Percentiles rank a stretch among this genome's conserved stretches.
Conservation (phyloP, 805 yeast species). For the Metschnikowia noctiluminum region DNA sequence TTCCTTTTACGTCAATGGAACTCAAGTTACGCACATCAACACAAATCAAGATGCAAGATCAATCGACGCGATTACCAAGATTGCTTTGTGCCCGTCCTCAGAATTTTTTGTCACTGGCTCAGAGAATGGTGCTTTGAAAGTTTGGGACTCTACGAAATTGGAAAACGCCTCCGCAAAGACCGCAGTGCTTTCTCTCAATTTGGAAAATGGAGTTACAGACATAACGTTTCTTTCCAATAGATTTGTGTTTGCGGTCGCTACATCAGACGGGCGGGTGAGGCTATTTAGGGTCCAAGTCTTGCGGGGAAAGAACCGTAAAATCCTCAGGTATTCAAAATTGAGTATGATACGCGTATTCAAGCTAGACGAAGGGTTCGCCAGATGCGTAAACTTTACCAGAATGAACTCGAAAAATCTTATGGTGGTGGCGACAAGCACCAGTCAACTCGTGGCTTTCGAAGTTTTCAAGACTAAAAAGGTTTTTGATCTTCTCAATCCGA, state of each 20-base stretch:
- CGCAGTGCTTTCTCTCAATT: constrained; percentile 31
- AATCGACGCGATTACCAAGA: constrained; percentile 45
- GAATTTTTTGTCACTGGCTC: constrained; percentile 76
- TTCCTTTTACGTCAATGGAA: constrained; percentile 1
- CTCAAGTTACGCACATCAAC: constrained; percentile 29
- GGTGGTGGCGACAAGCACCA: constrained; percentile 49
- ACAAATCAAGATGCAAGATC: constrained; percentile 51
- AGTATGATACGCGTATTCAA: constrained; percentile 17
- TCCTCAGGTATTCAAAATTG: constrained; percentile 24
- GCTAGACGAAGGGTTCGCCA: constrained; percentile 38
- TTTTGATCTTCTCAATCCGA: constrained; percentile 48
- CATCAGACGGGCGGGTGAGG: constrained; percentile 44
- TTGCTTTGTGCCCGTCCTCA: constrained; percentile 59
- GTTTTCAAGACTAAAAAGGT: constrained; percentile 50
- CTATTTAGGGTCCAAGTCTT: constrained; percentile 35
- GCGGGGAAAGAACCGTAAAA: constrained; percentile 32
- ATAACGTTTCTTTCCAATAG: constrained; percentile 51
- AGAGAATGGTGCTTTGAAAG: constrained; percentile 62
- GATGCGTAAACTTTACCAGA: constrained; percentile 40
- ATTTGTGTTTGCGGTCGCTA: constrained; percentile 56
- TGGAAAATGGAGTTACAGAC: constrained; percentile 48
- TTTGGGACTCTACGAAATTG: constrained; percentile 74
- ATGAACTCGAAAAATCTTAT: constrained; percentile 42
- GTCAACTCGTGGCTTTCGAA: constrained; percentile 53
- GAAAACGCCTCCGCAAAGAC: constrained; percentile 58